Evolutionary conservation across 2,329 filamentous ascomycete species (phyloP).

Genomic region (Aspergillus awamori): DNA sequence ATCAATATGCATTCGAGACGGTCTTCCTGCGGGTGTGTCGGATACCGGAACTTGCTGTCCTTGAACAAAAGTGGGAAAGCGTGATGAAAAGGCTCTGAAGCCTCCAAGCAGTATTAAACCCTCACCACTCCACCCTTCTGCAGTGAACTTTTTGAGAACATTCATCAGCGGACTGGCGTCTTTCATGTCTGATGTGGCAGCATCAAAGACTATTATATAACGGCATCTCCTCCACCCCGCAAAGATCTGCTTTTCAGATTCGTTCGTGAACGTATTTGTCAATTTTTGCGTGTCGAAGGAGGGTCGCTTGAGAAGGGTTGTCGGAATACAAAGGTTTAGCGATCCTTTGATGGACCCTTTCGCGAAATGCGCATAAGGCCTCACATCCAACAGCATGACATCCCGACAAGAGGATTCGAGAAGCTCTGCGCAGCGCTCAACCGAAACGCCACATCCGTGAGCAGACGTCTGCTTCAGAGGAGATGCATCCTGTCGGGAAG

Average conservation of each 20-base stretch:
- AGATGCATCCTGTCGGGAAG: conserved; percentile 2
- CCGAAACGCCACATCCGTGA: conserved; percentile 51
- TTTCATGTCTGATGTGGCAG: conserved; percentile 72
- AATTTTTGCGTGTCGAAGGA: conserved; percentile 90
- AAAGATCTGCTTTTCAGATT: conserved; percentile 71
- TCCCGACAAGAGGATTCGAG: conserved; percentile 55
- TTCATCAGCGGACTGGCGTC: conserved; percentile 81
- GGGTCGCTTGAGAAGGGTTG: conserved; percentile 84
- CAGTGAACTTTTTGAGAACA: conserved; percentile 89
- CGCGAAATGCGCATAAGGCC: conserved; percentile 81
- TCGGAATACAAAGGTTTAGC: conserved; percentile 91
- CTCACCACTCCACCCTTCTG: conserved; percentile 76
- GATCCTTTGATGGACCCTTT: conserved; percentile 76
- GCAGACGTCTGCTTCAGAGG: conserved; percentile 34
- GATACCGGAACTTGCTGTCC: conserved; percentile 32
- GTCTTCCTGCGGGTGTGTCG: conserved; percentile 46
- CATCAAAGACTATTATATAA: conserved; percentile 86
- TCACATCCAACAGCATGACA: conserved; percentile 77
- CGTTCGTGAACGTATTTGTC: conserved; percentile 78
- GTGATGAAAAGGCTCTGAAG: conserved; percentile 71
- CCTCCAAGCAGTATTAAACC: conserved; percentile 79
- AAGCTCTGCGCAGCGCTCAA: conserved; percentile 59
- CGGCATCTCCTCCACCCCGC: conserved; percentile 72
- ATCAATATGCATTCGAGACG: conserved; percentile 55
- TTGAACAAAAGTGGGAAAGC: conserved; percentile 58